Evolutionary conservation across 78 protist genomes (phyloP).

Genomic region (Pigoraptor vietnamica): DNA sequence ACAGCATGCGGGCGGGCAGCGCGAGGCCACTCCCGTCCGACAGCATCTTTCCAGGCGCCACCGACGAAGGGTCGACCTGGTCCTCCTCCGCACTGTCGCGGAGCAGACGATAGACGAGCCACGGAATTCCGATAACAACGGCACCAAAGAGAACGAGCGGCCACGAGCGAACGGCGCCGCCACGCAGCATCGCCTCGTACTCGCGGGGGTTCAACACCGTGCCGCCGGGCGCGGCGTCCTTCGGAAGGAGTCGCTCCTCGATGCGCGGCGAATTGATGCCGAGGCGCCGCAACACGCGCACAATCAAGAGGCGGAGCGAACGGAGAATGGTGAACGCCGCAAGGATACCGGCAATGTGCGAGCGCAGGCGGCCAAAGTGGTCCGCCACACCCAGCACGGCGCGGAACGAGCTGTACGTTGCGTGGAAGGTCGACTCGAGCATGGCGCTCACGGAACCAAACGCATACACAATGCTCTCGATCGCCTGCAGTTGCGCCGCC

Average conservation of each 20-base stretch:
- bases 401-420: slow-evolving; percentile 1
- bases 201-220: neutral
- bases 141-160: neutral
- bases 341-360: neutral
- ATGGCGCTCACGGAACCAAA: neutral
- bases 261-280: neutral
- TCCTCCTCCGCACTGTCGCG: too few relatives aligned
- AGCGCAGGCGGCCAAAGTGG: neutral
- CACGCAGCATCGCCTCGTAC: neutral
- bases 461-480: neutral
- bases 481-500: neutral
- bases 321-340: neutral
- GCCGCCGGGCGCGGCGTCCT: neutral
- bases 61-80: too few relatives aligned
- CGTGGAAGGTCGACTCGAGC: slow-evolving; percentile 5
- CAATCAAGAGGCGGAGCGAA: neutral
- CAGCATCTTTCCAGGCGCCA: too few relatives aligned
- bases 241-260: neutral
- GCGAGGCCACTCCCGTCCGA: too few relatives aligned
- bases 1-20: too few relatives aligned
- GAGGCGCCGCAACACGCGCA: neutral
- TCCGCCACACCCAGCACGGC: slow-evolving; percentile 5
- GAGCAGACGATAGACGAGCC: neutral
- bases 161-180: neutral
- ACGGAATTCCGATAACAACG: neutral